Base-by-base conservation (phyloP, 441 rosid species). In the Manihot esculenta region DNA sequence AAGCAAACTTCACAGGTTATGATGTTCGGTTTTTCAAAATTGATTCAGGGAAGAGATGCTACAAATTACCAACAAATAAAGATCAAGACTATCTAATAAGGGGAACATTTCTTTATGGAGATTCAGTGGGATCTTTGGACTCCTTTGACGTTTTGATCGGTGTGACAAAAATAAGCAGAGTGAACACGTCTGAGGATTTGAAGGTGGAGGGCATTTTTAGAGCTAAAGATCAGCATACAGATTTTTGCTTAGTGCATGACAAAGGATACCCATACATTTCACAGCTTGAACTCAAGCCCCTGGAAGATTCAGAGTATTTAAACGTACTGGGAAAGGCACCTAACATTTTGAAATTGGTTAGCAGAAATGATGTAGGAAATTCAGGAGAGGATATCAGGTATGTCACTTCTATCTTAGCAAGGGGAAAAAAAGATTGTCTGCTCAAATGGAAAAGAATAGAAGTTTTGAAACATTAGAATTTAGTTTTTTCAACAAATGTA, bases 221-320 rank as follows among this genome's bases (percentile, higher is more conserved):
- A 70, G 91, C 92, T 38, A 53, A 62, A 9, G 24, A 68, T 41
- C 72, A 50, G 18, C 49, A 69, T 21, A 66, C 51, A 53, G 86
- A 89, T 71, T 83, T 87, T 66, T 89, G 95, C 81, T 73, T 88
- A 66, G 72, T 30, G 71, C 76, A 78, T 27, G 54, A 17, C 17
- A 58, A 74, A 66, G 95, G 88, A 14, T 41, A 78, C 60, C 91
- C 88, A 7, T 80, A 71, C 70, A 79, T 89, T 72, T 86, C 91
- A 21, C 72, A 48, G 80, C 83, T 89, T 59, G 91, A 85, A 76
- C 77, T 86, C 60, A 80, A 91, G 84, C 83, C 76, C 53, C 54
- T 88, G 57, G 54, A 56, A 74, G 84, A 65, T 71, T 38, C 78
- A n/a, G 72, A 67, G 57, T 86, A 85, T 75, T 63, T 82, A 38